phyloP scores from a whole-genome alignment of 768 basidiomycete species.

The Mycena latifolia region DNA sequence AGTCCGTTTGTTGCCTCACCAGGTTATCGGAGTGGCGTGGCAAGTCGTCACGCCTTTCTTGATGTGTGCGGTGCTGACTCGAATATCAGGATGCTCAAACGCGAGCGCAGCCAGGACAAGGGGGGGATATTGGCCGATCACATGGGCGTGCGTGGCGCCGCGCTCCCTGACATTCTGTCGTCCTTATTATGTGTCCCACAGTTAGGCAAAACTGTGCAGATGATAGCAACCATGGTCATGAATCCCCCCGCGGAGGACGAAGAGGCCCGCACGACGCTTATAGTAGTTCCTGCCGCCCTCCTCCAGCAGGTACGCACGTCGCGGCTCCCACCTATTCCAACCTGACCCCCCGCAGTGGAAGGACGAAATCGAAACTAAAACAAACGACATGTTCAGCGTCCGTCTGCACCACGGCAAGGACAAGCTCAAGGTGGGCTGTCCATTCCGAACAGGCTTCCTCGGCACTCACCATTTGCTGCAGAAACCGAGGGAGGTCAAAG shows the following conservation, averaged over 20 bases:
- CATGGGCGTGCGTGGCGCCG: slow-evolving; percentile 69
- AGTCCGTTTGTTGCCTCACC: slow-evolving; percentile 78
- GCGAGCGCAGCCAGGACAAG: slow-evolving; percentile 63
- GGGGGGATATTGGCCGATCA: slow-evolving; percentile 82
- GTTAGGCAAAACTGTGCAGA: slow-evolving; percentile 75
- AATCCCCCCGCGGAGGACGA: slow-evolving; percentile 67
- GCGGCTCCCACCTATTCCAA: neutral
- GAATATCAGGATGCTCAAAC: slow-evolving; percentile 73
- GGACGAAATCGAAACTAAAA: slow-evolving; percentile 78
- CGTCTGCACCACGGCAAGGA: slow-evolving; percentile 81
- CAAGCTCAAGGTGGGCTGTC: slow-evolving; percentile 62
- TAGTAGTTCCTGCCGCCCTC: slow-evolving; percentile 83
- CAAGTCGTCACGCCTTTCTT: no score
- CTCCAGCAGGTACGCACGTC: slow-evolving; percentile 66
- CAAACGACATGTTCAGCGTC: slow-evolving; percentile 70
- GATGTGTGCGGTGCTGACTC: no score
- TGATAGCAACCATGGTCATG: slow-evolving; percentile 84
- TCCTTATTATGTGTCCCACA: slow-evolving; percentile 34
- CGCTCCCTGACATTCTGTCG: neutral
- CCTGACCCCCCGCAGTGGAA: slow-evolving; percentile 64
- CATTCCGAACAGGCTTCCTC: no score
- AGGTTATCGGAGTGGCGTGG: slow-evolving; percentile 82
- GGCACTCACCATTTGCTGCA: slow-evolving; percentile 29
- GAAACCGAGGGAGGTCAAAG: slow-evolving; percentile 60
- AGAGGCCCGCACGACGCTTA: slow-evolving; percentile 67